Conservation (phyloP, 2,329 filamentous ascomycete genomes). For the Fusarium sp. region DNA sequence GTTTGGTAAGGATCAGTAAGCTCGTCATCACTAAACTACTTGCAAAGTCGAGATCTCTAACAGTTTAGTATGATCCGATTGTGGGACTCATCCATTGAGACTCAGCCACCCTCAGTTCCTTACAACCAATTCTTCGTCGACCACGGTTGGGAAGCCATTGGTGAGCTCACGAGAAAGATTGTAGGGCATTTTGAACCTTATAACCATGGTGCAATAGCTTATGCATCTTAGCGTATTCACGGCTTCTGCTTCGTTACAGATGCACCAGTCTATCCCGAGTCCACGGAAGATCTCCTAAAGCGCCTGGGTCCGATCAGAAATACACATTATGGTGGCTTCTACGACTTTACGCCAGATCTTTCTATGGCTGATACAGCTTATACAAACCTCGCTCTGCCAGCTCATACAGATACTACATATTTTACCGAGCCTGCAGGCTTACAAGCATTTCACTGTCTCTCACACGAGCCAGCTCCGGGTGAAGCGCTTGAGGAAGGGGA, state of each 20-base stretch:
- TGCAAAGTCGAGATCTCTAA: slow-evolving; percentile 3
- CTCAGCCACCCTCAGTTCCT: slow-evolving; percentile 64
- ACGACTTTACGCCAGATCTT: slow-evolving; percentile 89
- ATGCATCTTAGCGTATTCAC: slow-evolving; percentile 62
- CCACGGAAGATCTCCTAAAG: slow-evolving; percentile 60
- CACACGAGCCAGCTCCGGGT: slow-evolving; percentile 62
- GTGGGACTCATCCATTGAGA: slow-evolving; percentile 47
- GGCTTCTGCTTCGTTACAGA: slow-evolving; percentile 82
- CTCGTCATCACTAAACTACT: not conserved
- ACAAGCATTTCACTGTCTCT: slow-evolving; percentile 92
- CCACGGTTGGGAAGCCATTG: slow-evolving; percentile 59
- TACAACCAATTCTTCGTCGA: slow-evolving; percentile 68
- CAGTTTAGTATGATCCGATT: slow-evolving; percentile 11
- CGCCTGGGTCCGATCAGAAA: slow-evolving; percentile 84
- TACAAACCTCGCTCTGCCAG: slow-evolving; percentile 81
- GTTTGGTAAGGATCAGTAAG: slow-evolving; percentile 38
- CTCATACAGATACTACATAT: slow-evolving; percentile 96
- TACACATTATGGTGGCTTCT: slow-evolving; percentile 86
- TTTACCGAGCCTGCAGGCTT: slow-evolving; percentile 92
- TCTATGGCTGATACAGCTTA: slow-evolving; percentile 92
- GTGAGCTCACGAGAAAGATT: slow-evolving; percentile 71
- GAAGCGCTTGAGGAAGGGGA: slow-evolving; percentile 42
- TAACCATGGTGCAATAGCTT: slow-evolving; percentile 1
- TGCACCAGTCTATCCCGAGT: slow-evolving; percentile 59
- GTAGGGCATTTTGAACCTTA: slow-evolving; percentile 50